These are phyloP conservation scores for Boletellus sp. DNA, from an alignment of 768 basidiomycete species.

Conservation along the genomic window DNA sequence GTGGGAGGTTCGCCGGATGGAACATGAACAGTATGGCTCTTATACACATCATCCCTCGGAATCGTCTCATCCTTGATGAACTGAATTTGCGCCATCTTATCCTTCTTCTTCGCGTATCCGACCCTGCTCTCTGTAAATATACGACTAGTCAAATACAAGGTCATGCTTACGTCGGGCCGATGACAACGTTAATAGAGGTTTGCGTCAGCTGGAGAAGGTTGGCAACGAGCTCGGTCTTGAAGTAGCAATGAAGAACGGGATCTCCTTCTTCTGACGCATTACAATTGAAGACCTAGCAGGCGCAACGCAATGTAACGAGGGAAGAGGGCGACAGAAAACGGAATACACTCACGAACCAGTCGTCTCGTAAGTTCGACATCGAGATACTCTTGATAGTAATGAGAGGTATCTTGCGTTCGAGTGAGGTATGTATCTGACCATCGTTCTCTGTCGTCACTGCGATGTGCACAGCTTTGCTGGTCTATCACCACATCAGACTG, in stretches of 20 bases:
- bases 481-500: slow-evolving; percentile 13
- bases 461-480: slow-evolving; percentile 77
- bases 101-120: slow-evolving; percentile 95
- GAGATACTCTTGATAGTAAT: slow-evolving; percentile 83
- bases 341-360: slow-evolving; percentile 74
- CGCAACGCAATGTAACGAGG: slow-evolving; percentile 5
- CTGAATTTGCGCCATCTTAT: slow-evolving; percentile 85
- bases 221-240: slow-evolving; percentile 93
- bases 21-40: slow-evolving; percentile 88
- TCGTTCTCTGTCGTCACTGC: slow-evolving; percentile 59
- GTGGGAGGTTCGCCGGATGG: slow-evolving; percentile 80
- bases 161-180: slow-evolving; percentile 69
- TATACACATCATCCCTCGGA: slow-evolving; percentile 77
- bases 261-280: slow-evolving; percentile 88
- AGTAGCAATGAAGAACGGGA: slow-evolving; percentile 82
- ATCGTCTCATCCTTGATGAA: slow-evolving; percentile 88
- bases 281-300: slow-evolving; percentile 66
- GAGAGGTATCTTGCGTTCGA: slow-evolving; percentile 88
- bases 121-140: slow-evolving; percentile 48
- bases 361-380: slow-evolving; percentile 87
- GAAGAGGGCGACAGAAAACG: neutral
- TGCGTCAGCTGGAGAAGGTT: slow-evolving; percentile 79
- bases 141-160: neutral
- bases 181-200: slow-evolving; percentile 65
- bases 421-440: slow-evolving; percentile 50